These are phyloP conservation scores for Ceratobasidium papillatum DNA, from an alignment of 1,284 basidiomycete genomes.

Conservation along the genomic window DNA sequence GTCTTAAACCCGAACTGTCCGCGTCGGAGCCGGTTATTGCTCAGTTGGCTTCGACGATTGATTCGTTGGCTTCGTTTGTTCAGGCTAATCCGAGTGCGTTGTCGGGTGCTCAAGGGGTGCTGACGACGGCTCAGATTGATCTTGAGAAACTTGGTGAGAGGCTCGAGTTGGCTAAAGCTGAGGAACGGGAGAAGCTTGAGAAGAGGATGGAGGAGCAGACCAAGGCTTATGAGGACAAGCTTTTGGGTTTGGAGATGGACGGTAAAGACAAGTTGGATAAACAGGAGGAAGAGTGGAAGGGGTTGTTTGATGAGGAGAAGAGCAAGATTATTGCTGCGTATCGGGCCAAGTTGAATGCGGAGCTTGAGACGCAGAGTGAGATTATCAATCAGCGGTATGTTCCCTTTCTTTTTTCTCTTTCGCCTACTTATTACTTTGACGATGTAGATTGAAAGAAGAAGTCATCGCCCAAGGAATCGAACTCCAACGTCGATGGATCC, in stretches of 20 bases:
- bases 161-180: conserved; percentile 82
- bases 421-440: background rate
- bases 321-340: conserved; percentile 79
- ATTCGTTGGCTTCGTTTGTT: conserved; percentile 87
- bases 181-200: conserved; percentile 82
- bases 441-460: conserved; percentile 84
- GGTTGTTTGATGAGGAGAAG: conserved; percentile 83
- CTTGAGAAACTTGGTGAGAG: conserved; percentile 80
- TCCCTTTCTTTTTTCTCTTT: background rate
- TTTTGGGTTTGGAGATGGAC: conserved; percentile 85
- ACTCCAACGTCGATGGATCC: conserved; percentile 95
- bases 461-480: conserved; percentile 97
- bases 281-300: conserved; percentile 88
- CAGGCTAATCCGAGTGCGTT: conserved; percentile 72
- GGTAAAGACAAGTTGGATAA: conserved; percentile 83
- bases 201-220: conserved; percentile 83
- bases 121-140: conserved; percentile 82
- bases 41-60: conserved; percentile 93
- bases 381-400: conserved; percentile 91
- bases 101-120: conserved; percentile 70
- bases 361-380: conserved; percentile 89
- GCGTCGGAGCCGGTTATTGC: conserved; percentile 86
- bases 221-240: conserved; percentile 82
- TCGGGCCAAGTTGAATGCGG: conserved; percentile 85
- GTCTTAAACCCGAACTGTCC: conserved; percentile 72